Evolutionary conservation across 139 green algal species (phyloP).

Genomic region (Deuterostichococcus epilithicus): DNA sequence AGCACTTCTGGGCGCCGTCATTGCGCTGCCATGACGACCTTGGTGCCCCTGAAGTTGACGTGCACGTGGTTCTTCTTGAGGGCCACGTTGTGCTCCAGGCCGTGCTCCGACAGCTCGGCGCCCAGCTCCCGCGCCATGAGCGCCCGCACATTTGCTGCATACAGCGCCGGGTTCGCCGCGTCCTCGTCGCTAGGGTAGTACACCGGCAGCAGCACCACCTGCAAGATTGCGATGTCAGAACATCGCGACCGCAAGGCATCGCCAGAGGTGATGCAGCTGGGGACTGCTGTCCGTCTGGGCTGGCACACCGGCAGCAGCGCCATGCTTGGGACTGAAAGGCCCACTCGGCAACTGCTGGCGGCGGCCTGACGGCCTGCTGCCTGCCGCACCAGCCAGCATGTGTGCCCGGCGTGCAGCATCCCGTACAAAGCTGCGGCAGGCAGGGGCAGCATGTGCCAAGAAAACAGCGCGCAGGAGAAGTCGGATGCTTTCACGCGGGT

Average conservation of each 20-base stretch:
- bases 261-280: background rate
- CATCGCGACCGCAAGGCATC: background rate
- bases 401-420: background rate
- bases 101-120: slow-evolving; percentile 8
- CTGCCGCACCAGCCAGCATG: background rate
- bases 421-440: slow-evolving; percentile 5
- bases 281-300: background rate
- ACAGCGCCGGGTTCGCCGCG: slow-evolving; percentile 25
- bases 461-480: slow-evolving; percentile 1
- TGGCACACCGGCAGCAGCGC: no score
- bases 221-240: background rate
- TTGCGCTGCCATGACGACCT: background rate
- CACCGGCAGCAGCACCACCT: slow-evolving; percentile 22
- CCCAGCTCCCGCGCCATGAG: slow-evolving; percentile 33
- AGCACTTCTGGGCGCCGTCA: no score
- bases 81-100: slow-evolving; percentile 23
- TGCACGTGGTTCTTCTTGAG: slow-evolving; percentile 16
- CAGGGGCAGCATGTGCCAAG: slow-evolving; percentile 7
- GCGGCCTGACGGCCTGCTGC: background rate
- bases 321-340: background rate
- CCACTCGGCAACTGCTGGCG: background rate
- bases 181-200: slow-evolving; percentile 33
- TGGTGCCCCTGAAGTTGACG: slow-evolving; percentile 20
- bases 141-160: slow-evolving; percentile 38
- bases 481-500: background rate